Conservation (phyloP, 805 yeast species). For the Saturnispora diversa region DNA sequence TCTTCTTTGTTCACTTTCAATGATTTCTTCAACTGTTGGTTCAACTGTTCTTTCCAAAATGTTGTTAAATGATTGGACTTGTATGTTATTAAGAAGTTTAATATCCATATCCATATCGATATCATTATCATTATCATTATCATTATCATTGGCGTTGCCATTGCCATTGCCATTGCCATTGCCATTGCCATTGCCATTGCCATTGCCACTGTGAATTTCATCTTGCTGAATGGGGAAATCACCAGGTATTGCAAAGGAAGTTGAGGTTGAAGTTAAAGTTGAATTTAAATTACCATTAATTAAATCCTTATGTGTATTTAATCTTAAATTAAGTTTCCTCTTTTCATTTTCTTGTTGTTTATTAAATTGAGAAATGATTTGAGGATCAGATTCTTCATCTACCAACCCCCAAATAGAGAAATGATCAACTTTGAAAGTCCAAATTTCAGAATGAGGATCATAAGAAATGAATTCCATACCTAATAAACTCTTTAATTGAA, state of each 20-base stretch:
- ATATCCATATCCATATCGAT: conserved; percentile 14
- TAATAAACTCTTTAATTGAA: conserved; percentile 41
- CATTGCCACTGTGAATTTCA: neutral
- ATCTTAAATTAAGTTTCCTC: no score
- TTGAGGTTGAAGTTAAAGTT: neutral
- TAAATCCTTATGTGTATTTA: no score
- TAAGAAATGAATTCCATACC: conserved; percentile 79
- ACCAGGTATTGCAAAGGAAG: conserved; percentile 18
- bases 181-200: neutral
- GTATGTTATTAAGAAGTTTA: no score
- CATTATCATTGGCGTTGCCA: no score
- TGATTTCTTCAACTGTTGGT: conserved; percentile 9
- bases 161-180: no score
- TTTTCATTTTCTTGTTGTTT: conserved; percentile 22
- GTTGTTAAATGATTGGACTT: neutral
- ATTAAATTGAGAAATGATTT: conserved; percentile 28
- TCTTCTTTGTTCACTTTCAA: conserved; percentile 9
- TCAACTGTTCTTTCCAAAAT: conserved; percentile 9
- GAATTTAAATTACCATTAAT: no score
- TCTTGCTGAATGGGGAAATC: conserved; percentile 1
- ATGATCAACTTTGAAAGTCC: conserved; percentile 82
- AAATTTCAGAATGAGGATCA: conserved; percentile 63
- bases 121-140: conserved; percentile 9
- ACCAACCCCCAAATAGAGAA: conserved; percentile 92
- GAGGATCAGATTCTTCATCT: conserved; percentile 54